phyloP scores from a whole-genome alignment of 2,329 filamentous ascomycete species.

The Talaromyces sp. region DNA sequence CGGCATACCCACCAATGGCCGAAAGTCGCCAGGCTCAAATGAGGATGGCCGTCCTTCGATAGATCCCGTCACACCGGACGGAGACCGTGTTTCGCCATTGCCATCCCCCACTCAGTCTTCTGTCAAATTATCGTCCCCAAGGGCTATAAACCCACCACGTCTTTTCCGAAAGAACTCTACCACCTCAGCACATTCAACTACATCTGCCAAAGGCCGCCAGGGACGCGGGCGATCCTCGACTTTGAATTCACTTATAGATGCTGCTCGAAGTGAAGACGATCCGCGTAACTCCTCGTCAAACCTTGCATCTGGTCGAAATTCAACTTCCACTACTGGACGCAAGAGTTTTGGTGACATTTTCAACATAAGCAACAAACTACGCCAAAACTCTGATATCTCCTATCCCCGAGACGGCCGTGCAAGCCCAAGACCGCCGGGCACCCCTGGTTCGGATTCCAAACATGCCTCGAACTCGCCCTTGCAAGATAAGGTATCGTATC shows the following conservation, averaged over 20 bases:
- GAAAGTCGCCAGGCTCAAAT: conserved; percentile 7
- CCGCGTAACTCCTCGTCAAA: conserved; percentile 55
- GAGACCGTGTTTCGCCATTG: conserved; percentile 34
- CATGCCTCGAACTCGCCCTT: conserved; percentile 76
- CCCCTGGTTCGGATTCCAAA: conserved; percentile 70
- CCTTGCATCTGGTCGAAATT: conserved; percentile 59
- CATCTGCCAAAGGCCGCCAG: conserved; percentile 48
- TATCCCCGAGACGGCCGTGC: conserved; percentile 59
- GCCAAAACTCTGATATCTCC: conserved; percentile 72
- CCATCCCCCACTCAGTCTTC: conserved; percentile 50
- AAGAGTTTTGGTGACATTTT: conserved; percentile 92
- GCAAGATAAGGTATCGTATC: conserved; percentile 64
- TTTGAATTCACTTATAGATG: conserved; percentile 72
- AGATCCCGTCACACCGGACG: conserved; percentile 22
- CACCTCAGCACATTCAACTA: conserved; percentile 56
- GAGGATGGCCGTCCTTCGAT: conserved; percentile 15
- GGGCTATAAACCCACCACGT: conserved; percentile 33
- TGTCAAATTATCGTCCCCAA: conserved; percentile 44
- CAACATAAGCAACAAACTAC: conserved; percentile 65
- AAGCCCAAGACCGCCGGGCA: conserved; percentile 52
- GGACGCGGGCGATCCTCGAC: conserved; percentile 77
- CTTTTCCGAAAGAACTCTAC: conserved; percentile 58
- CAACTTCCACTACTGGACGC: conserved; percentile 76
- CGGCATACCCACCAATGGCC: conserved; percentile 20
- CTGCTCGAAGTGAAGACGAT: conserved; percentile 62